Base-by-base conservation (phyloP, 2,329 filamentous ascomycete genomes). In the Aureobasidium sp. region DNA sequence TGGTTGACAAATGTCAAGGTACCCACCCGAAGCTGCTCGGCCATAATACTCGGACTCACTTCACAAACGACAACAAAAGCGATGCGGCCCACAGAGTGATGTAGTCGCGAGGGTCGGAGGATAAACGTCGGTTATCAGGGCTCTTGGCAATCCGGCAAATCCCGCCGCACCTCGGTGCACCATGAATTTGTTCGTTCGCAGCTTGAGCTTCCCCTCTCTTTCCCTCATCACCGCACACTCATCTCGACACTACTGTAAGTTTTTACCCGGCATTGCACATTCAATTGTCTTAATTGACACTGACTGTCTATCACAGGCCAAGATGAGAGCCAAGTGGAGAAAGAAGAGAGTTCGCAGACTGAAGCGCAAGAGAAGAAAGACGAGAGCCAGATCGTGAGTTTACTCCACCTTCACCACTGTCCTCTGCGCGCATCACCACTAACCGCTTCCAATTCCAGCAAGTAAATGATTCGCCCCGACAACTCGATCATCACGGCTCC, bases 331-430 rank as follows among this genome's bases (percentile, higher is more conserved):
- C 78, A 97, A 97, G 86, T 97, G 94, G 94, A 94, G 93, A 86
- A 99, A 99, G 90, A 99, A 99, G 93, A 87, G 94, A 80, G 92
- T 96, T 83, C 87, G 94, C 76, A 88, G 94, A 82, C 91, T 99
- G 81, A 97, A 97, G 89, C 89, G 92, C 79, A 99, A 99, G 92
- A 91, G 94, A 84, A 95, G 94, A 91, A 99, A 99, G 93, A 96
- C 94, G 83, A 87, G 94, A 80, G 94, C 93, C 75, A 84, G 94
- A 84, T 92, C 87, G 94, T 97, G 85, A 86, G 91, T 81, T 67
- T 45, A n/a, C 63, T 45, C 12, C 44, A 34, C 8, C 25, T 17
- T n/a, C 44, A 8, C 27, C 15, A 34, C 37, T 27, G 9, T n/a
- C 34, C 34, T 41, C 47, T 48, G 22, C 36, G 39, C 51, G 52